These are phyloP conservation scores for Dactylonectria macrodidyma DNA, from an alignment of 2,329 filamentous ascomycete genomes.

Conservation along the genomic window DNA sequence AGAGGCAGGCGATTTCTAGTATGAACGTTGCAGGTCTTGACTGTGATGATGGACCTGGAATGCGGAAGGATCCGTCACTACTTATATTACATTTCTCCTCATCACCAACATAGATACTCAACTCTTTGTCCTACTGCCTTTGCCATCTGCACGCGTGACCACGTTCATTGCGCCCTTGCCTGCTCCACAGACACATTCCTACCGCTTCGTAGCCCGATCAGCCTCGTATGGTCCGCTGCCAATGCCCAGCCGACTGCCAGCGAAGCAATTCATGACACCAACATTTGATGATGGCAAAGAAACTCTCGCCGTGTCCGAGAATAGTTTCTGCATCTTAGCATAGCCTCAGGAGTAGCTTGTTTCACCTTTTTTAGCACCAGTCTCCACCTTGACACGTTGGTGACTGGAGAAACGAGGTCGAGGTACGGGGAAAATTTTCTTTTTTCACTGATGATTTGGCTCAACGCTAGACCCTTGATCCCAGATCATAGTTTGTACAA, in stretches of 20 bases:
- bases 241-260: conserved; percentile 7
- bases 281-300: neutral
- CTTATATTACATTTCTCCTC: neutral
- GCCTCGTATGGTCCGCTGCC: too few species aligned
- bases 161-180: neutral
- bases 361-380: conserved; percentile 7
- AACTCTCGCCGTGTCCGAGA: conserved; percentile 10
- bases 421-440: neutral
- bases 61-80: neutral
- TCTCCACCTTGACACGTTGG: conserved; percentile 11
- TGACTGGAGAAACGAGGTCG: neutral
- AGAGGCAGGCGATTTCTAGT: neutral
- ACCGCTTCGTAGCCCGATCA: neutral
- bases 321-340: neutral
- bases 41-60: neutral
- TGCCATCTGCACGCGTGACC: neutral
- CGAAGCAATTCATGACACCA: neutral
- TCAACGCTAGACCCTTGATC: neutral
- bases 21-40: neutral
- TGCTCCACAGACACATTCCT: neutral
- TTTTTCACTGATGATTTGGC: neutral
- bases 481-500: conserved; percentile 2
- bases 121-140: neutral
- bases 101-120: neutral
- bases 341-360: conserved; percentile 17